A percentile compares a stretch with the other conserved stretches of the same genome.
Conservation (phyloP, 208 protist genomes). For the Crithidia expoeki region DNA sequence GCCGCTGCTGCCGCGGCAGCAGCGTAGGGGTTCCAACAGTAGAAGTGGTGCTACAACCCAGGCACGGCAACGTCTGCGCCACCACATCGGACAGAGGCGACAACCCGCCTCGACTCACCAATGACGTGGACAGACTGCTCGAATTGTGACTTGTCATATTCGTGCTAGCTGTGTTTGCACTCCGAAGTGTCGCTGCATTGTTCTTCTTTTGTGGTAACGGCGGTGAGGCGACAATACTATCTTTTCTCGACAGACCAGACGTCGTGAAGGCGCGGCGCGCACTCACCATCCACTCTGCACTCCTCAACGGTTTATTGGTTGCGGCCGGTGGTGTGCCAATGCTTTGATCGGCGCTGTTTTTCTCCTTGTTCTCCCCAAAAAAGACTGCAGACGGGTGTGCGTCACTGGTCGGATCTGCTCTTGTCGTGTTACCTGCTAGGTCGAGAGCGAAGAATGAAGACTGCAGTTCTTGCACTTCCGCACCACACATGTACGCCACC, state of each 20-base stretch:
- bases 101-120: neutral
- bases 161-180: neutral
- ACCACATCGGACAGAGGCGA: constrained; percentile 10
- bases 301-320: constrained; percentile 5
- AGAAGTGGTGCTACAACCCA: neutral
- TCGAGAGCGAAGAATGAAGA: neutral
- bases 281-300: constrained; percentile 13
- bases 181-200: neutral
- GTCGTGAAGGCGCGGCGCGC: neutral
- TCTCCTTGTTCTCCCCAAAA: neutral
- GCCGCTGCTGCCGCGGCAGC: neutral
- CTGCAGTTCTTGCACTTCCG: constrained; percentile 14
- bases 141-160: neutral
- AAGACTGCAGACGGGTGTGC: neutral
- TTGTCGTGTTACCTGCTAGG: neutral
- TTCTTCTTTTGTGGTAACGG: neutral
- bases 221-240: neutral
- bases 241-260: neutral
- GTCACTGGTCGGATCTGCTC: neutral
- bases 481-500: constrained; percentile 19
- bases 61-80: constrained; percentile 17
- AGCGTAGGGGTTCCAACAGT: neutral
- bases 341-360: neutral
- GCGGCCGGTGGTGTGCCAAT: neutral
- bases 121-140: neutral